phyloP scores from a whole-genome alignment of 1,284 basidiomycete species.

The Meira miltonrushii region DNA sequence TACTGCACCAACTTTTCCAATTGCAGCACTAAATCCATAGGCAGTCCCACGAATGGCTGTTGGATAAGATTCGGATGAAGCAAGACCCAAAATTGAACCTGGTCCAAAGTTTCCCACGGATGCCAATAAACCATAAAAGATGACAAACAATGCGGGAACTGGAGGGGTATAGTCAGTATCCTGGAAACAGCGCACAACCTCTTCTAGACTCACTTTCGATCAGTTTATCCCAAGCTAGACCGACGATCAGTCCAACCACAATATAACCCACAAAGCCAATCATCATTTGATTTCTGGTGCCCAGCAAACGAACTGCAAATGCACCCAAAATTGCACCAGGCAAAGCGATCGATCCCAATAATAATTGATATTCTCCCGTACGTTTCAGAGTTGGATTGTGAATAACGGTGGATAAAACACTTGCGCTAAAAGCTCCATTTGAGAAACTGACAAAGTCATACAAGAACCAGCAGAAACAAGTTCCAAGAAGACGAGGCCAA shows the following conservation, averaged over 20 bases:
- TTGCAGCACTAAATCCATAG: slow-evolving; percentile 60
- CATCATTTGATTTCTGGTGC: slow-evolving; percentile 58
- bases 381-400: slow-evolving; percentile 57
- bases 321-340: slow-evolving; percentile 66
- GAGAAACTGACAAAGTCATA: slow-evolving; percentile 74
- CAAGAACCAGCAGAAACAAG: slow-evolving; percentile 28
- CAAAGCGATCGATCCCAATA: slow-evolving; percentile 65
- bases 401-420: slow-evolving; percentile 55
- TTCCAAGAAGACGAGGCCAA: slow-evolving; percentile 56
- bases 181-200: no score
- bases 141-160: slow-evolving; percentile 64
- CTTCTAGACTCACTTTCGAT: slow-evolving; percentile 52
- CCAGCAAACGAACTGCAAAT: slow-evolving; percentile 25
- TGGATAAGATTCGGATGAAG: slow-evolving; percentile 54
- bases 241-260: slow-evolving; percentile 62
- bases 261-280: slow-evolving; percentile 70
- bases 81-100: slow-evolving; percentile 67
- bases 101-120: slow-evolving; percentile 65
- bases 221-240: slow-evolving; percentile 65
- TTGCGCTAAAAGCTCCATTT: slow-evolving; percentile 58
- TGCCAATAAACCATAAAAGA: slow-evolving; percentile 28
- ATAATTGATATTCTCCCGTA: slow-evolving; percentile 65
- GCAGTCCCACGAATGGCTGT: slow-evolving; percentile 24
- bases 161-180: neutral
- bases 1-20: slow-evolving; percentile 72